Conservation (phyloP, 163 green algal genomes). For the Scenedesmus sp. region DNA sequence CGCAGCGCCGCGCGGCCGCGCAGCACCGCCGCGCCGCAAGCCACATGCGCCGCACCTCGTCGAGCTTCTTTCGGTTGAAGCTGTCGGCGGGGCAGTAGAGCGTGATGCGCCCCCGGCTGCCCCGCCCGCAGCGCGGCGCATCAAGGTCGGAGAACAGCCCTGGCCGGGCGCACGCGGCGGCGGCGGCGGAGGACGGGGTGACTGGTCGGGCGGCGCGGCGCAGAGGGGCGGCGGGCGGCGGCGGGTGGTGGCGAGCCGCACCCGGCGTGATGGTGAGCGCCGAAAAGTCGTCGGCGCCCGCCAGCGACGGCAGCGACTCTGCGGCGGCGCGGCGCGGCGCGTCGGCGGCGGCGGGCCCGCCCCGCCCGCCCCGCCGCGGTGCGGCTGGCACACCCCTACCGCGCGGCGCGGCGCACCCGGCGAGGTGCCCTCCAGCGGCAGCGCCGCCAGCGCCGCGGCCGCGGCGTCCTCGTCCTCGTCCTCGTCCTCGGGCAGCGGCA, state of each 20-base stretch:
- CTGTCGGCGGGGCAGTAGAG: slow-evolving; percentile 30
- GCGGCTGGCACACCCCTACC: too few species aligned
- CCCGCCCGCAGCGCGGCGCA: not conserved
- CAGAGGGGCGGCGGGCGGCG: not conserved
- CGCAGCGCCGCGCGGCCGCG: too few species aligned
- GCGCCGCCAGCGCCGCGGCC: not conserved
- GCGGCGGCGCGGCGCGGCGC: too few species aligned
- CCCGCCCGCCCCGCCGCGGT: too few species aligned
- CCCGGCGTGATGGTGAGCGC: slow-evolving; percentile 31
- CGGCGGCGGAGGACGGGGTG: too few species aligned
- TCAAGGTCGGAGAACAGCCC: slow-evolving; percentile 34
- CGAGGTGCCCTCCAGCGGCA: too few species aligned
- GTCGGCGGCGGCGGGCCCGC: too few species aligned
- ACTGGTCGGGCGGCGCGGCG: not conserved
- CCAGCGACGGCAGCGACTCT: too few species aligned
- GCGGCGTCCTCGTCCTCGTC: slow-evolving; percentile 33
- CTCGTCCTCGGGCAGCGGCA: slow-evolving; percentile 36
- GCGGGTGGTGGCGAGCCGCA: not conserved
- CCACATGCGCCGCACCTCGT: too few species aligned
- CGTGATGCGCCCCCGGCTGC: slow-evolving; percentile 33
- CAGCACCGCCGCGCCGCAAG: too few species aligned
- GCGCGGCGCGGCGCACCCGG: too few species aligned
- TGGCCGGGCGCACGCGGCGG: too few species aligned
- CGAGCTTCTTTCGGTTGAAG: slow-evolving; percentile 46
- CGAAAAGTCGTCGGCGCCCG: slow-evolving; percentile 21